Evolutionary conservation across 495 filamentous ascomycete genomes (phyloP).

Genomic region (Aspergillus mulundensis): DNA sequence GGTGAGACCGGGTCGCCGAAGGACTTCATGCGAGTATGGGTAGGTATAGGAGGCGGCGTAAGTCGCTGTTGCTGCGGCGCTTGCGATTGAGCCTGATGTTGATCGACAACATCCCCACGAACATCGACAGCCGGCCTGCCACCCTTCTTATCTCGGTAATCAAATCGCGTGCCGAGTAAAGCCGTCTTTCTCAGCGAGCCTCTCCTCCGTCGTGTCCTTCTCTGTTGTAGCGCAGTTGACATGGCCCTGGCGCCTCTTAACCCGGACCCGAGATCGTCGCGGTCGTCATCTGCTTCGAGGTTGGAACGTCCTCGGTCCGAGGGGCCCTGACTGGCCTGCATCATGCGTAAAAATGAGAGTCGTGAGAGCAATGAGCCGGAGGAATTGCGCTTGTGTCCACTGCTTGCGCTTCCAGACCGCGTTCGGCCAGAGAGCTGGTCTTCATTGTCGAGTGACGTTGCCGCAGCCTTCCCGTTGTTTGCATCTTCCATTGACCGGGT

Average conservation of each 20-base stretch:
- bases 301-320: slow-evolving; percentile 38
- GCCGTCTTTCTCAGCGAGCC: slow-evolving; percentile 79
- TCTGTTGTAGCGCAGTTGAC: slow-evolving; percentile 54
- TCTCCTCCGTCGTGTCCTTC: slow-evolving; percentile 64
- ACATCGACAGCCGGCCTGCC: slow-evolving; percentile 30
- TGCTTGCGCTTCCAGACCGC: slow-evolving; percentile 39
- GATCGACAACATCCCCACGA: slow-evolving; percentile 37
- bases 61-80: slow-evolving; percentile 17
- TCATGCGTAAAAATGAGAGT: slow-evolving; percentile 56
- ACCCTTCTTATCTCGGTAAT: slow-evolving; percentile 45
- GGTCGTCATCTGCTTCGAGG: slow-evolving; percentile 38
- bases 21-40: slow-evolving; percentile 11
- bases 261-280: slow-evolving; percentile 29
- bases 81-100: slow-evolving; percentile 1
- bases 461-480: slow-evolving; percentile 25
- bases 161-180: slow-evolving; percentile 61
- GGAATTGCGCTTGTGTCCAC: slow-evolving; percentile 58
- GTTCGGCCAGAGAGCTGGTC: slow-evolving; percentile 27
- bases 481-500: slow-evolving; percentile 40
- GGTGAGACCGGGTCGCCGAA: slow-evolving; percentile 7
- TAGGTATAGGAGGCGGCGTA: slow-evolving; percentile 10
- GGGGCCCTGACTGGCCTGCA: slow-evolving; percentile 31
- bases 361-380: slow-evolving; percentile 57
- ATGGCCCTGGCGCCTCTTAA: slow-evolving; percentile 47
- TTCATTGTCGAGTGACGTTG: slow-evolving; percentile 25